Evolutionary conservation across 1,284 basidiomycete genomes (phyloP), one percentile per base, ranked within the genome.

Genomic region (Cryptococcus floricola): DNA sequence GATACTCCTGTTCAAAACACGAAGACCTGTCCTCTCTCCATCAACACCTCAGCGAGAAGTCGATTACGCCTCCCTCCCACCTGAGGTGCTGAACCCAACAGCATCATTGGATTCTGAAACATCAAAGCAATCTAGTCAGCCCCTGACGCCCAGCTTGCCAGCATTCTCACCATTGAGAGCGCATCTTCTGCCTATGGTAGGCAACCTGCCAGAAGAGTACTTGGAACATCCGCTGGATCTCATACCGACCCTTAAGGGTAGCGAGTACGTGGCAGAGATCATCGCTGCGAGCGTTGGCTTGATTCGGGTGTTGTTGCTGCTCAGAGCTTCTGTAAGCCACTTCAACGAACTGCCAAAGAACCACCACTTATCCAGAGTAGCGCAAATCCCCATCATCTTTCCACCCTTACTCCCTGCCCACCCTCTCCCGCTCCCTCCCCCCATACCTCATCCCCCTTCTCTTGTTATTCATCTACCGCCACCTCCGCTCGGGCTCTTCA

Each of bases 31-130:
- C 27, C 74, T 93, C 12, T 81, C 82, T 8, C 86, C 87, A 2
- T 85, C 87, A 10, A 85, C 91, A 48, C 90, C 91, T 16, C 88
- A 91, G 72, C 83, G 91, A 52, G 89, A 92, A 67, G 83, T 90
- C 62, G 91, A 94, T 72, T 85, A 87, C 5, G 79, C 86, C 4
- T 79, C 81, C 39, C 69, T 91, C 27, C 82, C 87, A 12, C 51
- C 57, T 27, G 56, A 55, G 18, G 39, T 64, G 18, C 52, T 68
- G 37, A 52, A 59, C 52, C 56, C 48, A n/a, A n/a, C 51, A 39
- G 38, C n/a, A 38, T 44, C 46, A 13, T 39, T 9, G 14, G 18
- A 38, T 18, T 10, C 19, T 23, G 16, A 18, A 6, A n/a, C 16
- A 12, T 18, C 16, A 8, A 49, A 80, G 28, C 31, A 34, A 8